These are phyloP conservation scores for Candida nanaspora DNA, from an alignment of 805 yeast genomes.

Conservation along the genomic window DNA sequence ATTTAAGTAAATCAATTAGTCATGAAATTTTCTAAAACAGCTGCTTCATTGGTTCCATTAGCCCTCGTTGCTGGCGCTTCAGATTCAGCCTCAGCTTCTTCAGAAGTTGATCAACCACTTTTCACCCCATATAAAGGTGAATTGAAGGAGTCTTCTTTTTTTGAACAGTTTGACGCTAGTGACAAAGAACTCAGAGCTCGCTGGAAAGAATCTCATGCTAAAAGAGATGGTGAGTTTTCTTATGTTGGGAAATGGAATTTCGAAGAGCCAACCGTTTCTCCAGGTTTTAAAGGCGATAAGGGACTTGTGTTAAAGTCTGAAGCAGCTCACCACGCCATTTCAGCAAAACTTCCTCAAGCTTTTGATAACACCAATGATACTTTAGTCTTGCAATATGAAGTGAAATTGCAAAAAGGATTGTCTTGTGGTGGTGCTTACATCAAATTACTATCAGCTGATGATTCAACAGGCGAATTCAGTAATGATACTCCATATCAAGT, in stretches of 20 bases:
- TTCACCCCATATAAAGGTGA: slow-evolving; percentile 30
- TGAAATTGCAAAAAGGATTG: slow-evolving; percentile 71
- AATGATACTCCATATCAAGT: slow-evolving; percentile 70
- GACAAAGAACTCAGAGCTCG: slow-evolving; percentile 18
- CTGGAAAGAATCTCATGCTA: slow-evolving; percentile 59
- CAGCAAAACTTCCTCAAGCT: slow-evolving; percentile 48
- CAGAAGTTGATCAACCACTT: slow-evolving; percentile 23
- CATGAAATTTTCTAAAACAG: slow-evolving; percentile 10
- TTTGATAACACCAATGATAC: slow-evolving; percentile 57
- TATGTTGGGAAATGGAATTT: slow-evolving; percentile 74
- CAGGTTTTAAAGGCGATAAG: slow-evolving; percentile 58
- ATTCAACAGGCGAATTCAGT: slow-evolving; percentile 40
- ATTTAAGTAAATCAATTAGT: too few species aligned
- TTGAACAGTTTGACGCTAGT: slow-evolving; percentile 52
- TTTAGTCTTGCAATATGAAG: slow-evolving; percentile 83
- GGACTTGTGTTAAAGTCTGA: slow-evolving; percentile 72
- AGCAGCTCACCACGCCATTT: slow-evolving; percentile 80
- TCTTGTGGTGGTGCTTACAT: slow-evolving; percentile 88
- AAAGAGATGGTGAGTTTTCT: slow-evolving; percentile 43
- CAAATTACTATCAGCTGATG: slow-evolving; percentile 52
- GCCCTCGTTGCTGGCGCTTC: slow-evolving; percentile 7
- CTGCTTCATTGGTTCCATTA: slow-evolving; percentile 7
- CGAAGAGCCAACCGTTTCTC: slow-evolving; percentile 50
- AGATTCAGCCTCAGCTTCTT: too few species aligned
- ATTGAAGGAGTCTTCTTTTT: slow-evolving; percentile 40